Evolutionary conservation across 169 alveolate genomes (phyloP).

Genomic region (Eimeria maxima): DNA sequence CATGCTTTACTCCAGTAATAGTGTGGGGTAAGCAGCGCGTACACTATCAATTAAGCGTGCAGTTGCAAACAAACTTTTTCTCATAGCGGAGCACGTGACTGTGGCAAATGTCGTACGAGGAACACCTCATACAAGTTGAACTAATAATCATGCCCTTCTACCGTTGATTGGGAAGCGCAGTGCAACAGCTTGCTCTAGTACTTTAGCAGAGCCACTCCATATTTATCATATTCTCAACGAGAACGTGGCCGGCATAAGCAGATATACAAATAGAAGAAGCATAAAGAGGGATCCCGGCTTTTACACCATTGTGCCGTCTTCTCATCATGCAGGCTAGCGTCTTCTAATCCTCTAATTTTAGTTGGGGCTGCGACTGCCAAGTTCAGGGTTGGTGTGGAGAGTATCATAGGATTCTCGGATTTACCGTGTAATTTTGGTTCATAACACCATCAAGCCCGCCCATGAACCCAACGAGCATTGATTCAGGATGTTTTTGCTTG

Average conservation of each 20-base stretch:
- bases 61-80: not conserved
- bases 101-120: not conserved
- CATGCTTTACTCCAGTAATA: not conserved
- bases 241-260: no score
- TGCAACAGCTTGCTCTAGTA: not conserved
- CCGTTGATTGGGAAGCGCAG: not conserved
- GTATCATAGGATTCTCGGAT: not conserved
- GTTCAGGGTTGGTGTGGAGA: not conserved
- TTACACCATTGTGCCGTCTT: not conserved
- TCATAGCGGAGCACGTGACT: not conserved
- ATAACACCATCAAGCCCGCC: conserved; percentile 84
- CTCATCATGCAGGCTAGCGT: no score
- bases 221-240: no score
- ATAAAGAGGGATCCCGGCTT: not conserved
- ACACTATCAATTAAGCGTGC: not conserved
- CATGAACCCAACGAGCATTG: conserved; percentile 84
- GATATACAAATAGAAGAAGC: no score
- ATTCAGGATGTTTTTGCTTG: conserved; percentile 75
- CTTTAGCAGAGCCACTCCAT: no score
- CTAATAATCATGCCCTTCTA: not conserved
- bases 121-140: not conserved
- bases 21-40: not conserved
- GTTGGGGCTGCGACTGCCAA: not conserved
- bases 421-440: conserved; percentile 78
- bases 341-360: no score